Base-by-base conservation (phyloP, 2,329 filamentous ascomycete species). In the Diaporthe ampelina region DNA sequence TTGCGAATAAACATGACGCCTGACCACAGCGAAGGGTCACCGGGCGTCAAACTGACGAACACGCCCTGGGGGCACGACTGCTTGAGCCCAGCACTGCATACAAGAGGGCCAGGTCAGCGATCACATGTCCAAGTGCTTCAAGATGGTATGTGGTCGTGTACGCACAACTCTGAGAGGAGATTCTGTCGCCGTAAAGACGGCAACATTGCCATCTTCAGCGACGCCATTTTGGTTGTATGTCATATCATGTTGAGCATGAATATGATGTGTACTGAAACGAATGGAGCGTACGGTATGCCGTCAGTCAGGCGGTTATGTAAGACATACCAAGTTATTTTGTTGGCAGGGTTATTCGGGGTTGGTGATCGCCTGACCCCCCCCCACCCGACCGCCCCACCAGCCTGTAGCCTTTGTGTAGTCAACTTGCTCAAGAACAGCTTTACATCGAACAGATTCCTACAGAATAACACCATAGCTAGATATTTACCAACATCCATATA, bases 1-100 rank as follows among this genome's bases (percentile, higher is more conserved):
- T 94, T 93, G 73, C 95, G 93, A 76, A 98, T 91, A 81, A 98
- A 98, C 37, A 98, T 87, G 26, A 97, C 94, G n/a, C 95, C 95
- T 43, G 92, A 93, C 96, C 96, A 98, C 65, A 95, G 85, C 21
- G 91, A 91, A 24, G 94, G 91, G 80, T 98, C 93, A 32, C 93
- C 94, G 0, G 94, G 94, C 37, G 93, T 94, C 75, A 98, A 89
- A 82, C 90, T 94, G 83, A 98, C 90, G 84, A 97, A 98, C 76
- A 98, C 89, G 70, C 97, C 96, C 73, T 94, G 91, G 2, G 95
- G 95, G 82, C 94, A 95, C 74, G 93, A 92, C 84, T 94, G 91
- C 83, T 94, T 95, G 79, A 98, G 88, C 76, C 94, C 94, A 76
- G 94, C 90, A 84, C 95, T 97, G 83, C 35, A 29, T 70, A 57